Conservation (phyloP, 2,329 filamentous ascomycete species). For the Pseudocercospora eumusae region DNA sequence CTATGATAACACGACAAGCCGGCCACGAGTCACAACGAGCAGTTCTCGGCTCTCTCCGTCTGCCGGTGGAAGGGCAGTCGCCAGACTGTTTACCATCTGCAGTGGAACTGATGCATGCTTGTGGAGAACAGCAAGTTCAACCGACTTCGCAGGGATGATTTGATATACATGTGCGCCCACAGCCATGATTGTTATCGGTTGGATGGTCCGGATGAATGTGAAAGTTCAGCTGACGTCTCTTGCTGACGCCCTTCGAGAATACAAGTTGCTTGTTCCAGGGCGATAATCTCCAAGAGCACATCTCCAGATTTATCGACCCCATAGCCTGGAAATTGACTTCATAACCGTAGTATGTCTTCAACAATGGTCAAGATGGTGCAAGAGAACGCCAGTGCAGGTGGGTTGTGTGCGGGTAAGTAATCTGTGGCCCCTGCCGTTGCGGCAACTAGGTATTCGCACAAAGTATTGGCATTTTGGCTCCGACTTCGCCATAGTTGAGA, state of each 20-base stretch:
- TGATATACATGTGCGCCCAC: not conserved
- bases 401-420: not conserved
- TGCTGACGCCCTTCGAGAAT: not conserved
- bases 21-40: not conserved
- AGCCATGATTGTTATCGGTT: not conserved
- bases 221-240: not conserved
- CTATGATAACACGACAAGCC: not conserved
- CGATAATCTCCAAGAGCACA: not conserved
- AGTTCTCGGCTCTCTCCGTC: too few species aligned
- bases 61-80: too few species aligned
- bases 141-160: not conserved
- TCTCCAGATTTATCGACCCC: not conserved
- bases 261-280: not conserved
- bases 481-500: not conserved
- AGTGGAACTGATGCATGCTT: not conserved
- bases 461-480: not conserved
- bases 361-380: not conserved
- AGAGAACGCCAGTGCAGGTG: not conserved
- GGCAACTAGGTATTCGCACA: not conserved
- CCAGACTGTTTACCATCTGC: too few species aligned
- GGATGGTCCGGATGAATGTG: not conserved
- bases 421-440: not conserved
- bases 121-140: not conserved
- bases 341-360: not conserved
- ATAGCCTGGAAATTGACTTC: not conserved